Base-by-base conservation (phyloP, 164 flowering plant species). In the Sedum album region DNA sequence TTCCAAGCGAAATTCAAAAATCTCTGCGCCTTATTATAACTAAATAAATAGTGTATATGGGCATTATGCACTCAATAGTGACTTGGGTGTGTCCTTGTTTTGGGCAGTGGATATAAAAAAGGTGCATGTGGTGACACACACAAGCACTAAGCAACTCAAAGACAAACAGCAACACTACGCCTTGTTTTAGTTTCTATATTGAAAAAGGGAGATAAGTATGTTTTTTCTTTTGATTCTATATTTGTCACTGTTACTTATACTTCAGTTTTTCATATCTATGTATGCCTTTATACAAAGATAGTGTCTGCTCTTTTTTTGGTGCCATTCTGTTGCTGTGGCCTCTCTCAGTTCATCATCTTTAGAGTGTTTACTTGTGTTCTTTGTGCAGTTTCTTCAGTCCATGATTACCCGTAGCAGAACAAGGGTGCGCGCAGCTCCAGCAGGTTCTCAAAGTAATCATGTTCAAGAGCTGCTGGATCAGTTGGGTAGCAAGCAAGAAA, bases 341-440 rank as follows among this genome's bases (percentile, higher is more conserved):
- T 46, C 8, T 49, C 8, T 55, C 23, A 20, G 25, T 23, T 9
- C 21, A 21, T 17, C 55, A 3, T 48, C 55, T 48, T 6, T 4
- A 14, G 11, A 4, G 14, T 51, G 6, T 68, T 69, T 57, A 30
- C 35, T 69, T 21, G 39, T 14, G 23, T 23, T 60, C 15, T 48
- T 53, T 53, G 60, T 21, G 60, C 60, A 53, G 60, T 53, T 53
- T 49, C 23, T 35, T 30, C 38, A 6, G 30, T 6, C 60, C 60
- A 57, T 57, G 62, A 57, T 57, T 57, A 57, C 62, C 33, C 62
- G 62, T 28, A 57, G 62, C 17, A 57, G 62, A 57, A 57, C 62
- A 28, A 57, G 62, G 33, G 33, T 57, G 33, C 26, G 14, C 1
- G n/a, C 62, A 51, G 57, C 57, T 21, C 57, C 57, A 21, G 9